Evolutionary conservation across 768 basidiomycete genomes (phyloP).

Genomic region (Trametes maxima): DNA sequence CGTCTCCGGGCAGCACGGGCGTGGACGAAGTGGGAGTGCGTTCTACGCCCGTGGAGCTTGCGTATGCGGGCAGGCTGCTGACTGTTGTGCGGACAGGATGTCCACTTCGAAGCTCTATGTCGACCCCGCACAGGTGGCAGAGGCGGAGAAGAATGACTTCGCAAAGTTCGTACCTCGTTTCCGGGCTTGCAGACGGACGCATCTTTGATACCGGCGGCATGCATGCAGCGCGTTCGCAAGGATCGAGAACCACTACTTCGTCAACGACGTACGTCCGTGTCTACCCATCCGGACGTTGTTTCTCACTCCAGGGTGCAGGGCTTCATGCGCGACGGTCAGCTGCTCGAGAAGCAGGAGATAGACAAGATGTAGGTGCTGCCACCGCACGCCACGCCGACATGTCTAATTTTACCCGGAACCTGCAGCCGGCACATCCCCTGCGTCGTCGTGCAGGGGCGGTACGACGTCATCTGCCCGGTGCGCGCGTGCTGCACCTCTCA

Average conservation of each 20-base stretch:
- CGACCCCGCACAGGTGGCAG: conserved; percentile 66
- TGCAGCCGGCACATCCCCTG: conserved; percentile 84
- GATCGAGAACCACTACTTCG: conserved; percentile 91
- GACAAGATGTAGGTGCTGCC: conserved; percentile 72
- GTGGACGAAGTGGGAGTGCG: conserved; percentile 92
- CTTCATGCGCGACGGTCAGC: conserved; percentile 87
- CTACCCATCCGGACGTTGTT: neutral
- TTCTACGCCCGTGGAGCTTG: conserved; percentile 17
- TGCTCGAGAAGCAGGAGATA: conserved; percentile 80
- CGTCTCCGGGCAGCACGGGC: conserved; percentile 75
- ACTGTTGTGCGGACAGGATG: conserved; percentile 56
- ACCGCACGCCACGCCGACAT: neutral
- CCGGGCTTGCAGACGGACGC: neutral
- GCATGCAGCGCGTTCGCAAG: conserved; percentile 74
- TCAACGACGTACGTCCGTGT: conserved; percentile 60
- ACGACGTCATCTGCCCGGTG: conserved; percentile 89
- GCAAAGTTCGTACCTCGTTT: conserved; percentile 56
- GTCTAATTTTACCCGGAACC: neutral
- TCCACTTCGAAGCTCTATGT: conserved; percentile 73
- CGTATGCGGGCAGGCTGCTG: neutral
- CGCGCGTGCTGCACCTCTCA: neutral
- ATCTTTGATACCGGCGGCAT: neutral
- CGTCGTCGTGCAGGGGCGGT: conserved; percentile 82
- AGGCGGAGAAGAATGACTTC: conserved; percentile 72
- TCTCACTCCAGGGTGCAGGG: conserved; percentile 48